Percentiles rank a stretch among this genome's conserved stretches.
Evolutionary conservation across 2,329 filamentous ascomycete genomes (phyloP).

Genomic region (Monilinia fructicola): DNA sequence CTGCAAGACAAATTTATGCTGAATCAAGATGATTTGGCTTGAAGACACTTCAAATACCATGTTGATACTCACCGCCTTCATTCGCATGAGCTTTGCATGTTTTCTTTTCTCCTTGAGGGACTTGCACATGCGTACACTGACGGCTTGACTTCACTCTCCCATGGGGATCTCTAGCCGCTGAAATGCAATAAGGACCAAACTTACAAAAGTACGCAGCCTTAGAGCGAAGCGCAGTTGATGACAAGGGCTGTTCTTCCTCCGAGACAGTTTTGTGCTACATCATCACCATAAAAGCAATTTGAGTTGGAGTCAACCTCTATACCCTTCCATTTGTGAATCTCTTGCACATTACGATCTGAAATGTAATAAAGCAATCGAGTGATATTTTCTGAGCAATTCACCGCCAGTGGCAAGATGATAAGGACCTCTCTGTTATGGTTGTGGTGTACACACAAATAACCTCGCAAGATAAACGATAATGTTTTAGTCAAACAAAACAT

Average conservation of each 20-base stretch:
- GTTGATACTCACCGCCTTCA: not conserved
- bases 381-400: not conserved
- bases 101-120: not conserved
- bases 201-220: not conserved
- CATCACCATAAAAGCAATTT: not conserved
- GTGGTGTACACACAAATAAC: not conserved
- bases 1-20: not conserved
- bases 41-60: too few species aligned
- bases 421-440: not conserved
- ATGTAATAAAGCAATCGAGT: not conserved
- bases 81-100: not conserved
- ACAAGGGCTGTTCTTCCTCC: not conserved
- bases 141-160: too few species aligned
- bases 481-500: not conserved
- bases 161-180: not conserved
- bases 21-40: not conserved
- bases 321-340: not conserved
- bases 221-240: not conserved
- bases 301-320: not conserved
- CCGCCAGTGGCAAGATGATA: not conserved
- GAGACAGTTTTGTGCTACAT: not conserved
- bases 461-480: not conserved
- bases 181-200: not conserved
- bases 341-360: not conserved
- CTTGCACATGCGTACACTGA: not conserved